phyloP scores from a whole-genome alignment of 2,329 filamentous ascomycete species.

The Pyrenochaeta sp. region DNA sequence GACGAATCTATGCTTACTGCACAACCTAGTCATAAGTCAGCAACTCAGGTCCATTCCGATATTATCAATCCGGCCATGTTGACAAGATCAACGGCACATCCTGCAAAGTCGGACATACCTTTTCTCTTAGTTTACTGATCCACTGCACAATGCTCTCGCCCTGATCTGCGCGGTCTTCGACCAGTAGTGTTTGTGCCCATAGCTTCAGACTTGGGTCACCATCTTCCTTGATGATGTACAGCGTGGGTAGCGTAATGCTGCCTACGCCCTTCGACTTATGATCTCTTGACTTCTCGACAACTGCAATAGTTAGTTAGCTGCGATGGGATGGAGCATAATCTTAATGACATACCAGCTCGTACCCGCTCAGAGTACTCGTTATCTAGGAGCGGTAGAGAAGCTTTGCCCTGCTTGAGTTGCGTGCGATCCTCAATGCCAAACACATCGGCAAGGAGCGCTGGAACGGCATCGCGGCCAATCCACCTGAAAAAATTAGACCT shows the following conservation, averaged over 20 bases:
- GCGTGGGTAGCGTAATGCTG: conserved; percentile 88
- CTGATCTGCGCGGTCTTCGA: conserved; percentile 95
- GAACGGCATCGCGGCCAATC: conserved; percentile 92
- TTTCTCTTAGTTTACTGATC: conserved; percentile 91
- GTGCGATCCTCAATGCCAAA: conserved; percentile 87
- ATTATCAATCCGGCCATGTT: conserved; percentile 30
- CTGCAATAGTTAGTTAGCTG: conserved; percentile 58
- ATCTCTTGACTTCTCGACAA: conserved; percentile 91
- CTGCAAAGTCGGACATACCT: conserved; percentile 67
- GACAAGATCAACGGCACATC: conserved; percentile 25
- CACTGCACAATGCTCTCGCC: conserved; percentile 92
- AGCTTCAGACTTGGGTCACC: conserved; percentile 94
- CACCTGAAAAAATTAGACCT: conserved; percentile 58
- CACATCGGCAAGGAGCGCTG: conserved; percentile 86
- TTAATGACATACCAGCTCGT: conserved; percentile 53
- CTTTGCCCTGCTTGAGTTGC: conserved; percentile 90
- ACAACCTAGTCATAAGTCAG: conserved; percentile 44
- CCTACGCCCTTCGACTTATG: conserved; percentile 87
- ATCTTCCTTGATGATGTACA: conserved; percentile 94
- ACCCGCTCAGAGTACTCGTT: conserved; percentile 97
- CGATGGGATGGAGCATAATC: background rate
- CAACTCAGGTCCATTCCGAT: conserved; percentile 10
- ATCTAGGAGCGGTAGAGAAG: conserved; percentile 83
- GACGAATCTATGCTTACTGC: conserved; percentile 33
- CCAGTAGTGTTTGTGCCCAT: conserved; percentile 94